These are phyloP conservation scores for Trypanosomatidae sp. DNA, from an alignment of 208 protist genomes.

Conservation along the genomic window DNA sequence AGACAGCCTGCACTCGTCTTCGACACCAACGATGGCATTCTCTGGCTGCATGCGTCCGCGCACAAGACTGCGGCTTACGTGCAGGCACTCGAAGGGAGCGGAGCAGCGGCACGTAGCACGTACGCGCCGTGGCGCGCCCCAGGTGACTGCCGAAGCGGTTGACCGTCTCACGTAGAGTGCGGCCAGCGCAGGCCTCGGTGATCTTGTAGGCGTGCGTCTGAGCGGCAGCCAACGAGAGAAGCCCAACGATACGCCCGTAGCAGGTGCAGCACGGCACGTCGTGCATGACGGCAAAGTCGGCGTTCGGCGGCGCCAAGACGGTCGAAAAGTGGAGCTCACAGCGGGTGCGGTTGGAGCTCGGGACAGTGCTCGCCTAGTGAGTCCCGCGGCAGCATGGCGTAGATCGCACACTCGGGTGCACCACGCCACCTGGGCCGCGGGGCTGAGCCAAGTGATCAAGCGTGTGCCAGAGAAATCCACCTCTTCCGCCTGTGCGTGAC, in stretches of 20 bases:
- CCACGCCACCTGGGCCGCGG: no score
- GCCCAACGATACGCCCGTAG: constrained; percentile 50
- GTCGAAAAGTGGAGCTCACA: background rate
- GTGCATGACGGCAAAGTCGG: constrained; percentile 16
- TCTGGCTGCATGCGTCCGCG: constrained; percentile 43
- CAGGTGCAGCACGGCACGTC: constrained; percentile 27
- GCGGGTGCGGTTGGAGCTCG: background rate
- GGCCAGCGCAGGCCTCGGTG: constrained; percentile 40
- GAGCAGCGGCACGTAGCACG: constrained; percentile 40
- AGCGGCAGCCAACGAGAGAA: constrained; percentile 22
- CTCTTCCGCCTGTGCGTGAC: no score
- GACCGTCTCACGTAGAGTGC: constrained; percentile 30
- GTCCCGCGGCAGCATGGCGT: no score
- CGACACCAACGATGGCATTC: constrained; percentile 37
- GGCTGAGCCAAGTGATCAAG: no score
- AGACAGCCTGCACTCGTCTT: constrained; percentile 44
- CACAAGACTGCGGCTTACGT: constrained; percentile 30
- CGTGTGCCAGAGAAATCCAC: no score
- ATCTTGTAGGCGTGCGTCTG: constrained; percentile 33
- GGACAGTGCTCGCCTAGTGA: background rate
- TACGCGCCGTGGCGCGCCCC: constrained; percentile 21
- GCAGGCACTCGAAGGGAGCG: constrained; percentile 49
- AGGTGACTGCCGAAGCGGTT: constrained; percentile 37
- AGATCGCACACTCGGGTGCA: no score
- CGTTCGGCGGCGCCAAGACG: background rate